Evolutionary conservation across 2,329 filamentous ascomycete genomes (phyloP), one percentile per base, ranked within the genome.

Genomic region (Periconia sp.): DNA sequence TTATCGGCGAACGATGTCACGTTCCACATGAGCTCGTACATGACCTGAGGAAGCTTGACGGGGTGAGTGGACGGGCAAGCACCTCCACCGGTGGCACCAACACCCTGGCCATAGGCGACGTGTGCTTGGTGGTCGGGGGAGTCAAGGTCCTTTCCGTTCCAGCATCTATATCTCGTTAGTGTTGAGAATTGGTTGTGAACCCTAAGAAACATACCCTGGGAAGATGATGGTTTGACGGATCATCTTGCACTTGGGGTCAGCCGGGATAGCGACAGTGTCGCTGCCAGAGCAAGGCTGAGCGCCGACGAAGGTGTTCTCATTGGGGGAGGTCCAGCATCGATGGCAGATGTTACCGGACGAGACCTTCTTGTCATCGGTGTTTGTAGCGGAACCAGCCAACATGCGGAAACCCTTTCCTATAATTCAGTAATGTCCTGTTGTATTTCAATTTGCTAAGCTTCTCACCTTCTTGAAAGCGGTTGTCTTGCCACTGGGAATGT

Each of bases 211-310:
- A 49, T 49, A 60, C 55, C 56, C 50, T n/a, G 63, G 63, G 55
- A 78, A 79, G 63, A 78, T 77, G 61, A 78, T 74, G 56, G 76
- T 78, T 58, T 78, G 75, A 49, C 76, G 73, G 68, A 79, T 78
- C 71, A 78, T 77, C 68, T 78, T 77, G 71, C 75, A 78, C 41
- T 54, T 66, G 46, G 72, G 65, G 44, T 69, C 63, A 11, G 61
- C 59, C 42, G 77, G 77, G 43, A 80, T 78, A 23, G 72, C 76
- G 33, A 79, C 76, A 3, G 76, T 78, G 59, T 79, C 77, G 46
- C 56, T 65, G 25, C 76, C 76, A 21, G 70, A 65, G 73, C 77
- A 79, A 22, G 77, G 77, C 15, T 75, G 75, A 28, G 73, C 75
- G 24, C 77, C 77, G 4, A 76, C 68, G 50, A 78, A 79, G 22